Conservation (phyloP, 2,329 filamentous ascomycete genomes). For the Alternaria sp. region DNA sequence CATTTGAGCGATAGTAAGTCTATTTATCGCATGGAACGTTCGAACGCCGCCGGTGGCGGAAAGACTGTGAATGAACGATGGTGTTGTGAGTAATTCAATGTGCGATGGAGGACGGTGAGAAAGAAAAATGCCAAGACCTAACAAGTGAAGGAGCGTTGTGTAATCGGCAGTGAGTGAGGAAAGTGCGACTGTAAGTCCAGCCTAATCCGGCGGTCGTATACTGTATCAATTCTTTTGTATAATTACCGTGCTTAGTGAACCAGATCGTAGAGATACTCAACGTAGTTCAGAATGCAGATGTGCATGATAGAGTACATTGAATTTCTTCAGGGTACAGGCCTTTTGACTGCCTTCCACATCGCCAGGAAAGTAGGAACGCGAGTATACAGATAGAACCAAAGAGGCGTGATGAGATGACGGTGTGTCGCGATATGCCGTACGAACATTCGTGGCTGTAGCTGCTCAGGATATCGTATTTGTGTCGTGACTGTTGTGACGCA, state of each 20-base stretch:
- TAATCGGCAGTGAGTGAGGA: neutral
- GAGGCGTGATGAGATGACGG: neutral
- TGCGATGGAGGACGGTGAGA: neutral
- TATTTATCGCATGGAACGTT: slow-evolving; percentile 4
- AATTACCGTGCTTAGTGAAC: neutral
- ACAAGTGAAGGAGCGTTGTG: neutral
- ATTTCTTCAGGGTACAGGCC: neutral
- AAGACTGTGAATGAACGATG: neutral
- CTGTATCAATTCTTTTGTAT: neutral
- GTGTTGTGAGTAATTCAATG: neutral
- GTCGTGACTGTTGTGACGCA: neutral
- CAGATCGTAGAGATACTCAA: neutral
- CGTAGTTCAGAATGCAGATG: neutral
- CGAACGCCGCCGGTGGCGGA: neutral
- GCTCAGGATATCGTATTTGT: neutral
- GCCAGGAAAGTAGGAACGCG: neutral
- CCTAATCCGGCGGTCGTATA: neutral
- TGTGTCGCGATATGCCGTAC: neutral
- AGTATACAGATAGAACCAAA: neutral
- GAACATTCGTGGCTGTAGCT: neutral
- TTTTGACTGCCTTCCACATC: neutral
- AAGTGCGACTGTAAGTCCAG: neutral
- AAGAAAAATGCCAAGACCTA: slow-evolving; percentile 3
- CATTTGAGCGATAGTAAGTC: slow-evolving; percentile 15
- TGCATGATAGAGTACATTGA: neutral